Evolutionary conservation across 208 protist species (phyloP).

Genomic region (Trypanosoma theileri): DNA sequence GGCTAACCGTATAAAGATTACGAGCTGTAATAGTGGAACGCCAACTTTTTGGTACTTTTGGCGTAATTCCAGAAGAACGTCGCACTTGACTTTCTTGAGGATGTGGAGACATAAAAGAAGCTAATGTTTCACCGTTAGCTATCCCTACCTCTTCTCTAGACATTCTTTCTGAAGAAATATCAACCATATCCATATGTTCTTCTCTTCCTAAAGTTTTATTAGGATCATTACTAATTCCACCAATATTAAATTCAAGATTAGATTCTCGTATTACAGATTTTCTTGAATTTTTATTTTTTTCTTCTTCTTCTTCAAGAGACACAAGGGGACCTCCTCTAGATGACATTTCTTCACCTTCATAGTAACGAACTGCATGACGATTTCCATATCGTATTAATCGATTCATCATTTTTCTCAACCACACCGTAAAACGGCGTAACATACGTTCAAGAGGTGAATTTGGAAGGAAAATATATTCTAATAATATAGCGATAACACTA

Average conservation of each 20-base stretch:
- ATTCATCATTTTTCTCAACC: neutral
- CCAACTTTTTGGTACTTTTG: constrained; percentile 12
- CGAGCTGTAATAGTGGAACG: constrained; percentile 9
- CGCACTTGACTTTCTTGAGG: neutral
- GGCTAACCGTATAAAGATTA: neutral
- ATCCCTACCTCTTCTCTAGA: too few relatives aligned
- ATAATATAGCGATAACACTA: constrained; percentile 11
- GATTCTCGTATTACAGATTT: neutral
- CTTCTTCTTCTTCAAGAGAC: neutral
- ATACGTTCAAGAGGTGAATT: constrained; percentile 13
- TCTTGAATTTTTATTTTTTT: neutral
- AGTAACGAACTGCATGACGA: neutral
- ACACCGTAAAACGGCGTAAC: neutral
- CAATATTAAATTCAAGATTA: constrained; percentile 19
- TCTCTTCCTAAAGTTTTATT: too few relatives aligned
- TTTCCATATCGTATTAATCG: neutral
- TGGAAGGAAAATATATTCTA: constrained; percentile 23
- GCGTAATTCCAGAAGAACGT: neutral
- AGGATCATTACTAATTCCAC: neutral
- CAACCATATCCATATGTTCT: neutral
- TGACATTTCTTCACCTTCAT: constrained; percentile 9
- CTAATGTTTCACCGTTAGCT: neutral
- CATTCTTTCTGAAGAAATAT: neutral
- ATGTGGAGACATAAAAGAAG: neutral
- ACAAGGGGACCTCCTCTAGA: neutral